Base-by-base conservation (phyloP, 768 basidiomycete genomes). In the Zangia roseola region DNA sequence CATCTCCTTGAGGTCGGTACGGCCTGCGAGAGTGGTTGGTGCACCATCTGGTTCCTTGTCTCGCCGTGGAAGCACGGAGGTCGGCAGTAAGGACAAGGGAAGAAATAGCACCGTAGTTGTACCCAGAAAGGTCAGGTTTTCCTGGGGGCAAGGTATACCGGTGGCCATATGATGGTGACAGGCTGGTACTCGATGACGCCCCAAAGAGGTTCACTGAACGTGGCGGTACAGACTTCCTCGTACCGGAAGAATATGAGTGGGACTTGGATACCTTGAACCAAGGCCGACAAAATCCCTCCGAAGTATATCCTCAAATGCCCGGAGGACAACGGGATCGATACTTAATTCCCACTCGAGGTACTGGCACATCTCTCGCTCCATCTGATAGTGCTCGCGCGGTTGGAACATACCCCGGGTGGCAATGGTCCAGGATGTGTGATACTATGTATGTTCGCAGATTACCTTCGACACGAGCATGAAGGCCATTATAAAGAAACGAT, bases 41-140 rank as follows among this genome's bases (percentile, higher is more conserved):
- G 93, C 91, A 54, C 97, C 95, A 75, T 97, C 94, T 9, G 94
- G 94, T 67, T 99, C 95, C 73, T 90, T 90, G 78, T 94, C 91
- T 54, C 94, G 79, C 38, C 92, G 80, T n/a, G 90, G 90, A 43
- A 92, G 72, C 2, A 77, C 79, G 41, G 88, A 86, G 77, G 72
- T 91, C 87, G 12, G 95, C 91, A n/a, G 90, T 94, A 62, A 97
- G 77, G 38, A 98, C 95, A 37, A 97, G 80, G 19, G 91, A 94
- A 24, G 92, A 92, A 64, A 97, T 94, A 45, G 91, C 91, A 39
- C 88, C 84, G 78, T 98, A 97, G 75, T 97, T 97, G 82, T 94
- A 97, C 37, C 83, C 84, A 53, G 91, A 92, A 59, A 90, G 71
- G 69, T 95, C 91, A 45, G 82, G 85, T 73, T 86, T 89, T 52